Base-by-base conservation (phyloP, 805 yeast species). In the Metschnikowia vanudenii region DNA sequence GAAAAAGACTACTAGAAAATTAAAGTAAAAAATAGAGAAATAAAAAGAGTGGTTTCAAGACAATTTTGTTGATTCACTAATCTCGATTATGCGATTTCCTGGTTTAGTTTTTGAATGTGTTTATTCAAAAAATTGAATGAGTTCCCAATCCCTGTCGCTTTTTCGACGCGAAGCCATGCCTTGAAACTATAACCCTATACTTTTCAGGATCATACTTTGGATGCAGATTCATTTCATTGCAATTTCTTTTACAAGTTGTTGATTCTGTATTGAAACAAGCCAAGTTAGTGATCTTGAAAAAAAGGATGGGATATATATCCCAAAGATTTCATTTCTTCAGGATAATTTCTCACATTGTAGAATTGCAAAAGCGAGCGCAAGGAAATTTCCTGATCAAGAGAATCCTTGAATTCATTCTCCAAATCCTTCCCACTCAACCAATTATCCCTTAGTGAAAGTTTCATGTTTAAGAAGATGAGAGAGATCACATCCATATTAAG, bases 401-500 rank as follows among this genome's bases (percentile, higher is more conserved):
- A 85, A 54, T 84, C 85, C 45, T 80, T 81, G 46, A 88, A 71
- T 52, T 88, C 91, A 16, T 81, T 82, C 24, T 85, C 85, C 19
- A 87, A 71, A 61, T 89, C 96, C 48, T 80, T 77, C 0, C 96
- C 96, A 53, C 76, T 83, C 24, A 92, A 74, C 98, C 98, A 92
- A 51, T 83, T 84, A 61, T 92, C 99, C 50, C 82, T 76, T 39
- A 92, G 64, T 14, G 82, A 80, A 32, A 90, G 70, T 55, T 81
- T 79, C 56, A 88, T 79, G 59, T 89, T 82, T 22, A 94, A 62
- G 58, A 86, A 92, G 2, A 92, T 90, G 50, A 88, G 83, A 0
- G 97, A 88, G 4, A 92, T 87, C 38, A 94, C 72, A 54, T 91
- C 97, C 97, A 94, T 92, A 61, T 92, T 94, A 52, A 82, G 80